phyloP scores from a whole-genome alignment of 2,329 filamentous ascomycete species.

The Cladosporium colombiae region DNA sequence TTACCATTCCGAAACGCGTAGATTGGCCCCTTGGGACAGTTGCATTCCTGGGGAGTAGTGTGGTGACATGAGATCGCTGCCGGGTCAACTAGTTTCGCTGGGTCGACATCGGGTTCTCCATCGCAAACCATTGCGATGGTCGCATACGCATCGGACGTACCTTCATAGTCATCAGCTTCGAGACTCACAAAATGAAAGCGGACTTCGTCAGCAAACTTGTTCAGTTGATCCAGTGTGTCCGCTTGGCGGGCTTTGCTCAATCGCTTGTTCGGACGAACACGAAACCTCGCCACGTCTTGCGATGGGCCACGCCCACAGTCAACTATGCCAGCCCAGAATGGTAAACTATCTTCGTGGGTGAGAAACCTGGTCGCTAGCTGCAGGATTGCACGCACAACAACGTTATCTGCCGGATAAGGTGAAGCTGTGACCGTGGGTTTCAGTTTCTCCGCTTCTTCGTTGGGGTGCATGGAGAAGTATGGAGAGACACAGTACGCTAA shows the following conservation, averaged over 20 bases:
- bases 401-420: neutral
- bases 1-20: neutral
- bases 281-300: neutral
- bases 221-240: neutral
- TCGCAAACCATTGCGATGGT: neutral
- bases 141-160: neutral
- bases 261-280: neutral
- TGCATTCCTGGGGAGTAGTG: no score
- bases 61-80: no score
- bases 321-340: slow-evolving; percentile 1
- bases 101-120: neutral
- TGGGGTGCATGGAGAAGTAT: neutral
- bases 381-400: neutral
- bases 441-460: neutral
- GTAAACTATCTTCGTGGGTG: neutral
- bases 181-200: neutral
- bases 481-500: neutral
- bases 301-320: neutral
- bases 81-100: no score
- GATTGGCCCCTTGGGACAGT: neutral
- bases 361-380: neutral
- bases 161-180: no score
- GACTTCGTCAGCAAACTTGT: neutral
- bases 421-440: neutral
- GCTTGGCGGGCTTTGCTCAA: neutral